Evolutionary conservation across 352 stramenopile genomes (phyloP).

Genomic region (Phytophthora tentaculata): DNA sequence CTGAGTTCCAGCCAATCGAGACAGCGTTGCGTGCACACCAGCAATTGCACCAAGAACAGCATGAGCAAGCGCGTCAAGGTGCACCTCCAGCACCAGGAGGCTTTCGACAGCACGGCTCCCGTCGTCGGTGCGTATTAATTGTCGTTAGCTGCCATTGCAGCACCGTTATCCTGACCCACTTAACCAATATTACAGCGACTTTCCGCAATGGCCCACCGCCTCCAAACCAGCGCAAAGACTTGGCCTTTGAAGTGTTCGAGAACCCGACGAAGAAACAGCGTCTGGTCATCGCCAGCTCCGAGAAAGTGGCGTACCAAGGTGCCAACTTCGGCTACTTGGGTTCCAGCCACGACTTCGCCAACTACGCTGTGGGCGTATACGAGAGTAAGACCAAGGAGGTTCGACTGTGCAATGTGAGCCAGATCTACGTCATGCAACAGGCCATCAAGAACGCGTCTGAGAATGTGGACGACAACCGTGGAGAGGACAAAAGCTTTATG

Average conservation of each 20-base stretch:
- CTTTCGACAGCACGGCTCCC: constrained; percentile 62
- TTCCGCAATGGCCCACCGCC: constrained; percentile 84
- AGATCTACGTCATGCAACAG: constrained; percentile 90
- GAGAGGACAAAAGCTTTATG: constrained; percentile 65
- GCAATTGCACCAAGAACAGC: constrained; percentile 21
- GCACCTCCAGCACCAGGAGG: constrained; percentile 62
- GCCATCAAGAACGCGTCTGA: constrained; percentile 73
- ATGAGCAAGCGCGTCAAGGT: constrained; percentile 74
- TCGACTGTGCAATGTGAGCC: constrained; percentile 76
- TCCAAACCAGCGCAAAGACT: constrained; percentile 55
- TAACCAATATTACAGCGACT: constrained; percentile 46
- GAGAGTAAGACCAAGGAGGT: constrained; percentile 81
- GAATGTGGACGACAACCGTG: constrained; percentile 71
- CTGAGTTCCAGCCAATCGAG: not conserved
- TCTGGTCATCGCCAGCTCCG: constrained; percentile 74
- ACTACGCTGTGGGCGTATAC: constrained; percentile 78
- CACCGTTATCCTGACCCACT: constrained; percentile 2
- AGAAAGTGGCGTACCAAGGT: constrained; percentile 85
- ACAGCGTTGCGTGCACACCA: constrained; percentile 13
- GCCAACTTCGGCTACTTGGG: constrained; percentile 88
- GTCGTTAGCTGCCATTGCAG: not conserved
- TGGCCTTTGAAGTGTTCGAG: constrained; percentile 85
- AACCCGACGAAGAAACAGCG: constrained; percentile 83
- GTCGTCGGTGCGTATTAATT: constrained; percentile 65
- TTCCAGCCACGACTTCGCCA: constrained; percentile 70